Evolutionary conservation across 352 stramenopile species (phyloP).

Genomic region (Globisporangium orthogonon): DNA sequence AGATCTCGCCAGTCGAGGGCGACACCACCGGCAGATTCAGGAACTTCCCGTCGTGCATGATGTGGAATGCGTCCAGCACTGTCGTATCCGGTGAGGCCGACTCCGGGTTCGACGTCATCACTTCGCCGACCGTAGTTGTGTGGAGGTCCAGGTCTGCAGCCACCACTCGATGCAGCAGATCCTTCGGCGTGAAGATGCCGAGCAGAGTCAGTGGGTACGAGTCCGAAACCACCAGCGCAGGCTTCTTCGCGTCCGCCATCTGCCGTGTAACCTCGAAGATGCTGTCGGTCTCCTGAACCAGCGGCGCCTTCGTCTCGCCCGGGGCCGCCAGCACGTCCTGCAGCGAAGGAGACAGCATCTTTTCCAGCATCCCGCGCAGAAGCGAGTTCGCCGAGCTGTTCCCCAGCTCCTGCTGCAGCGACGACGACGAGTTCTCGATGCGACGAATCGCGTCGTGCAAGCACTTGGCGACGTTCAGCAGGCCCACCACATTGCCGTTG

Average conservation of each 20-base stretch:
- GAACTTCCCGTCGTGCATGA: constrained; percentile 98
- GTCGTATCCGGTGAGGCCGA: constrained; percentile 90
- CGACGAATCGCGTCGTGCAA: constrained; percentile 97
- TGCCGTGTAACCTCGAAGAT: constrained; percentile 67
- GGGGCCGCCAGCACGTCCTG: constrained; percentile 61
- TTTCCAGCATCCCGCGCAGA: constrained; percentile 79
- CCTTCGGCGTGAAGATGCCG: constrained; percentile 98
- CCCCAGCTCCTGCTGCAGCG: constrained; percentile 73
- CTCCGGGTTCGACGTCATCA: constrained; percentile 97
- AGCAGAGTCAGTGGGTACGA: constrained; percentile 68
- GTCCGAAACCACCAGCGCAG: constrained; percentile 69
- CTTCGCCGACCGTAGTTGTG: constrained; percentile 82
- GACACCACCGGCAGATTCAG: constrained; percentile 95
- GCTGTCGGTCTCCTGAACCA: constrained; percentile 65
- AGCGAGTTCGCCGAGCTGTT: constrained; percentile 50
- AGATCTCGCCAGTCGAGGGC: constrained; percentile 54
- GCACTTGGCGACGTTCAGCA: constrained; percentile 98
- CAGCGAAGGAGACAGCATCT: constrained; percentile 82
- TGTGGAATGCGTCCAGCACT: constrained; percentile 95
- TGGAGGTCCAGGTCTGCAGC: constrained; percentile 86
- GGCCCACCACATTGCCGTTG: constrained; percentile 86
- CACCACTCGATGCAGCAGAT: constrained; percentile 95
- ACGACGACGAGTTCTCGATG: constrained; percentile 88
- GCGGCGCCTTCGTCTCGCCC: constrained; percentile 57
- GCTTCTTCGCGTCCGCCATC: constrained; percentile 76